Evolutionary conservation across 1,139 yeast genomes (phyloP).

Genomic region (Tardiomyces depauwii): DNA sequence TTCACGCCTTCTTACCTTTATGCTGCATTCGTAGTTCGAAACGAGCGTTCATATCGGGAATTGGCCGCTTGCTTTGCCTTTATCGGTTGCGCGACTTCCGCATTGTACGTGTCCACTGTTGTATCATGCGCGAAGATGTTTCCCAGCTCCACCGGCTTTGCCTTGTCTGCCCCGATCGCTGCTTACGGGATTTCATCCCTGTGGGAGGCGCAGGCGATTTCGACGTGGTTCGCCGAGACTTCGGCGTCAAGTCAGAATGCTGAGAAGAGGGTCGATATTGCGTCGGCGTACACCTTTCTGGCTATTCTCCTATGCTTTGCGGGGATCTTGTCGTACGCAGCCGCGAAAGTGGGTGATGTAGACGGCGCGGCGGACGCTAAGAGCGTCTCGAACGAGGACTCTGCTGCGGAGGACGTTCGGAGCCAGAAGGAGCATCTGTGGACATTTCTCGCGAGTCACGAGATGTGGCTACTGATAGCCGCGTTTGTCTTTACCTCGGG

Average conservation of each 20-base stretch:
- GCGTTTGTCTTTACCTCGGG: constrained; percentile 67
- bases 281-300: constrained; percentile 17
- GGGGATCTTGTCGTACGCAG: constrained; percentile 17
- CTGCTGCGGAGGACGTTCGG: constrained; percentile 1
- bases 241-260: neutral
- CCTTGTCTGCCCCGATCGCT: constrained; percentile 81
- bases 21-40: constrained; percentile 27
- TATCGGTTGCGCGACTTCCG: constrained; percentile 74
- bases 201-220: constrained; percentile 31
- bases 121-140: constrained; percentile 77
- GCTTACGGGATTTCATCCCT: constrained; percentile 76
- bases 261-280: neutral
- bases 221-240: constrained; percentile 26
- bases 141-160: constrained; percentile 63
- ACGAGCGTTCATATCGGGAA: constrained; percentile 7
- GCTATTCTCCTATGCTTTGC: constrained; percentile 30
- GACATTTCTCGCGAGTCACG: constrained; percentile 45
- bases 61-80: constrained; percentile 33
- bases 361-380: constrained; percentile 3
- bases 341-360: constrained; percentile 12
- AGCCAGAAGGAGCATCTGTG: constrained; percentile 4
- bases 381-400: constrained; percentile 7
- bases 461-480: constrained; percentile 52
- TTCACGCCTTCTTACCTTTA: constrained; percentile 65
- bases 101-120: constrained; percentile 66